These are phyloP conservation scores for Tylopilus felleus DNA, from an alignment of 768 basidiomycete genomes.

Conservation along the genomic window DNA sequence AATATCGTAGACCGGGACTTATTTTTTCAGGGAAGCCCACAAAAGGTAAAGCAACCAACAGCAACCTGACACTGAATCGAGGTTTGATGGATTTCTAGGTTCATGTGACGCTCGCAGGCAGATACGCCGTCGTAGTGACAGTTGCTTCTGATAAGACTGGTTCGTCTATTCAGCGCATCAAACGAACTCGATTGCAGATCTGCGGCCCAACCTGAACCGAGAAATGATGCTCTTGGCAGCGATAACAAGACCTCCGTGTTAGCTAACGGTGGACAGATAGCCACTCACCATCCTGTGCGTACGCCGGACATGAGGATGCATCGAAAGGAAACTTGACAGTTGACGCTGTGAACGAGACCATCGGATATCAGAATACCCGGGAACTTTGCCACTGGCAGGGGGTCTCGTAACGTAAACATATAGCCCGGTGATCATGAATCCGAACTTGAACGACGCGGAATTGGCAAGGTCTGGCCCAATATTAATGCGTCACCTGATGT, in stretches of 20 bases:
- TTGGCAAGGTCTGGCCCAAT: conserved; percentile 2
- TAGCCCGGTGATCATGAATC: neutral
- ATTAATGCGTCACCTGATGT: conserved; percentile 44
- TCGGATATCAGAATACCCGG: conserved; percentile 61
- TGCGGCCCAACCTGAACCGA: conserved; percentile 24
- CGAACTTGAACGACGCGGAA: neutral
- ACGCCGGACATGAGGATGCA: conserved; percentile 39
- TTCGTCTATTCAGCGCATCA: neutral
- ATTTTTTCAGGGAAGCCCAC: conserved; percentile 70
- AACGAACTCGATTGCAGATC: conserved; percentile 3
- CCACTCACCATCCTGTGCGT: conserved; percentile 48
- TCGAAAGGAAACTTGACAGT: conserved; percentile 51
- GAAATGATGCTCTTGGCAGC: conserved; percentile 15
- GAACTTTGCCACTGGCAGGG: no score
- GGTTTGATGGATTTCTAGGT: neutral
- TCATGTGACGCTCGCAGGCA: conserved; percentile 67
- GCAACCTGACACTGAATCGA: conserved; percentile 45
- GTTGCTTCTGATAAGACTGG: conserved; percentile 38
- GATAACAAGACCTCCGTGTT: neutral
- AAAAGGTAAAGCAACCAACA: conserved; percentile 57
- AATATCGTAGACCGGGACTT: conserved; percentile 55
- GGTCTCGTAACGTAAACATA: conserved; percentile 48
- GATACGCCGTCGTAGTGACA: conserved; percentile 65
- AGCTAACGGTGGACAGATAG: neutral
- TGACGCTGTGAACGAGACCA: conserved; percentile 51